Evolutionary conservation across 257 asterid species (phyloP), one percentile per base, ranked within the genome.

Genomic region (Solanum rostratum): DNA sequence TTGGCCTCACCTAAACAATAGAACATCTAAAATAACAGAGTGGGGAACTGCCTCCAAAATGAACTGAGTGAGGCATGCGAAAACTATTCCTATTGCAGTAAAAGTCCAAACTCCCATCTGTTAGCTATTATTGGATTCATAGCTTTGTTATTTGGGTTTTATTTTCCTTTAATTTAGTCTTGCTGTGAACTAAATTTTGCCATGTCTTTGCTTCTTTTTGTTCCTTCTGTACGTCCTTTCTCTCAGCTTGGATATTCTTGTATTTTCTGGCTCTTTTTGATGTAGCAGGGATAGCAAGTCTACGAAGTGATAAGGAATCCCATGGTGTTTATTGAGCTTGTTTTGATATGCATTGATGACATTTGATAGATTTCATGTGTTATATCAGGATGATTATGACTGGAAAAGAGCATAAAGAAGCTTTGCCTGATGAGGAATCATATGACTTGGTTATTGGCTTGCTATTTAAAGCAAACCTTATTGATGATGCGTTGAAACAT

Each of bases 391-490:
- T 97, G 98, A 85, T 93, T 73, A 89, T 88, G 89, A 85, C 87
- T 1, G 98, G 97, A 84, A 92, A 87, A 87, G 93, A 88, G 83
- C 43, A 82, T 85, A 93, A 91, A 88, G 96, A 97, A 86, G 90
- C 95, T 86, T 88, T 91, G 89, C 98, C 98, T 12, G 95, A 97
- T 85, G 92, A 90, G 14, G 97, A 93, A 90, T 91, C 98, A 66
- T 95, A 87, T 89, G 97, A 95, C 90, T 84, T 94, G 83, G 92
- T 94, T 81, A 90, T 95, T 49, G 89, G 92, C 88, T 91, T 95
- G 94, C 90, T 92, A 82, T 91, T 95, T 80, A 52, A 88, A n/a
- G 88, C 80, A n/a, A 83, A 88, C 85, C 88, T 90, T 85, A 87
- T 93, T 71, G 98, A 94, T 85, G 80, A 91, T 82, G 98, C 96